These are phyloP conservation scores for Saccharomyces jurei DNA, from an alignment of 805 yeast species.

Conservation along the genomic window DNA sequence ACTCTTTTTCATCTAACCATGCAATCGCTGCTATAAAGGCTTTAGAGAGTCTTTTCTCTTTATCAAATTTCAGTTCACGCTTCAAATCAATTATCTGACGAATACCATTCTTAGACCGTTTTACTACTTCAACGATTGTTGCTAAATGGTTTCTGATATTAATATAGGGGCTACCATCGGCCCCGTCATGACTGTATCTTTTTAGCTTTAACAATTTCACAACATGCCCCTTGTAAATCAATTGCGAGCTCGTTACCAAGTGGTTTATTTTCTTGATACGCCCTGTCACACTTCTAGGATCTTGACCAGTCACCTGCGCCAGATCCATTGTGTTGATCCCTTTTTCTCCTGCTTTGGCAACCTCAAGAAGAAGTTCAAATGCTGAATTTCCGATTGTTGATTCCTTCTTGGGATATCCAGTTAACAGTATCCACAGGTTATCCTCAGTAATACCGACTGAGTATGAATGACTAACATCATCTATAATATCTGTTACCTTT, in stretches of 20 bases:
- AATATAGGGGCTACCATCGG: slow-evolving; percentile 18
- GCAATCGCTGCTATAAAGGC: slow-evolving; percentile 43
- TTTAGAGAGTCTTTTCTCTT: slow-evolving; percentile 34
- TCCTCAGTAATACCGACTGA: slow-evolving; percentile 42
- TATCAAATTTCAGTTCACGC: slow-evolving; percentile 46
- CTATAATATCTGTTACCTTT: neutral
- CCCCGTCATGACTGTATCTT: slow-evolving; percentile 31
- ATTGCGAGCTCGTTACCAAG: slow-evolving; percentile 36
- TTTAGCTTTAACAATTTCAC: slow-evolving; percentile 47
- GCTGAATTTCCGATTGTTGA: slow-evolving; percentile 49
- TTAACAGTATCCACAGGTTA: slow-evolving; percentile 48
- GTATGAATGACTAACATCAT: neutral
- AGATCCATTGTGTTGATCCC: slow-evolving; percentile 58
- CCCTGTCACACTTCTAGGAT: slow-evolving; percentile 59
- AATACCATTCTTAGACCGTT: slow-evolving; percentile 51
- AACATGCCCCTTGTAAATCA: slow-evolving; percentile 40
- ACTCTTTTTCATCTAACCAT: slow-evolving; percentile 38
- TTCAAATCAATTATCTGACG: slow-evolving; percentile 56
- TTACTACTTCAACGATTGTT: slow-evolving; percentile 41
- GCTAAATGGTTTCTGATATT: slow-evolving; percentile 24
- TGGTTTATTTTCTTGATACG: slow-evolving; percentile 51
- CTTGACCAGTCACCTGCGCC: slow-evolving; percentile 54
- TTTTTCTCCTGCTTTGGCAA: slow-evolving; percentile 45
- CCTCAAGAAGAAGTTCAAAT: slow-evolving; percentile 46
- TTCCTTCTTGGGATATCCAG: slow-evolving; percentile 48